A percentile compares a stretch with the other conserved stretches of the same genome.
phyloP scores from a whole-genome alignment of 768 basidiomycete species.

The Pilatotrama ljubarskyi region DNA sequence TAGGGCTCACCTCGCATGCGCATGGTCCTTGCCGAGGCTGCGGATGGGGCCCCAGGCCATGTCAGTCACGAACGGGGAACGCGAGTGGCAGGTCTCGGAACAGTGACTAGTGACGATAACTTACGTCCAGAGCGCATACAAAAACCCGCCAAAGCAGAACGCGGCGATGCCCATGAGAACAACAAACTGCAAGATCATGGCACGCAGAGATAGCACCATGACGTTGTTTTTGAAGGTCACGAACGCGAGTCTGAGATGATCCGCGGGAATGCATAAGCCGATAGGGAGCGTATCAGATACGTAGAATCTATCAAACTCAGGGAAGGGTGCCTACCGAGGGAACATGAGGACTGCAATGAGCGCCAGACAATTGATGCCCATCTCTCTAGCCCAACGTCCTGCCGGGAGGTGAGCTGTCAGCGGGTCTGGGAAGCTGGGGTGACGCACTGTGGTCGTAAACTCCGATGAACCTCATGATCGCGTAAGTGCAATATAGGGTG shows the following conservation, averaged over 20 bases:
- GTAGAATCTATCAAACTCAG: too few species aligned
- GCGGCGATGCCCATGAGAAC: constrained; percentile 82
- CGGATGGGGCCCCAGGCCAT: not conserved
- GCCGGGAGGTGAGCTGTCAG: not conserved
- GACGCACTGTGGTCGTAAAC: constrained; percentile 62
- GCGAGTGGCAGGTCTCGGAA: not conserved
- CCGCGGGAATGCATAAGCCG: too few species aligned
- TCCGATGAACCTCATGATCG: constrained; percentile 76
- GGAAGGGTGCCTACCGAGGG: constrained; percentile 54
- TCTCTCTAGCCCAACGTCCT: constrained; percentile 66
- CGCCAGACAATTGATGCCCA: constrained; percentile 83
- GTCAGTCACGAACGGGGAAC: not conserved
- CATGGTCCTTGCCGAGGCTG: constrained; percentile 64
- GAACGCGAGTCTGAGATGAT: constrained; percentile 69
- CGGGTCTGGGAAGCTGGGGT: not conserved
- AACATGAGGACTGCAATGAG: constrained; percentile 90
- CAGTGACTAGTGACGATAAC: constrained; percentile 33
- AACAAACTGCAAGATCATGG: constrained; percentile 90
- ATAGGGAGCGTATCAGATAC: too few species aligned
- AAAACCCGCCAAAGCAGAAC: constrained; percentile 90
- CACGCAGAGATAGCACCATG: constrained; percentile 80
- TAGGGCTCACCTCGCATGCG: constrained; percentile 39
- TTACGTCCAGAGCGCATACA: constrained; percentile 93
- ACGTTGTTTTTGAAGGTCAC: constrained; percentile 82
- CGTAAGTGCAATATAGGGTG: constrained; percentile 76